Evolutionary conservation across 805 yeast species (phyloP).

Genomic region (Sugiyamaella valdiviana): DNA sequence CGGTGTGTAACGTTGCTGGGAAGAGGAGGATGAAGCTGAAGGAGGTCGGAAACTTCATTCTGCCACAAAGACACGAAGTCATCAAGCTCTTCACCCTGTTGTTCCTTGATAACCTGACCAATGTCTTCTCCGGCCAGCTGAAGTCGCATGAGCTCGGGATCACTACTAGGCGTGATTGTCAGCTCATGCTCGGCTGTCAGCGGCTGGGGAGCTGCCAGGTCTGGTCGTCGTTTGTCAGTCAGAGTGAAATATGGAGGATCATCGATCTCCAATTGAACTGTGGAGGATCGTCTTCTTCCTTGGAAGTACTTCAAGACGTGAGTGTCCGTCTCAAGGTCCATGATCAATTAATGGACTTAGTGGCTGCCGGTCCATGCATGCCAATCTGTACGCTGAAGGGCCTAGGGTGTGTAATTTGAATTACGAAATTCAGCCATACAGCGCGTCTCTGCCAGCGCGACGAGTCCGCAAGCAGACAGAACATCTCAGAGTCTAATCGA

Average conservation of each 20-base stretch:
- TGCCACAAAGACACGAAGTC: slow-evolving; percentile 30
- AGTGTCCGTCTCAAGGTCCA: slow-evolving; percentile 14
- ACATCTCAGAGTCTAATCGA: too few species aligned
- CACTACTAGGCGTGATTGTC: background rate
- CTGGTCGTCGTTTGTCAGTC: slow-evolving; percentile 10
- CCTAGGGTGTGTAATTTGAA: too few species aligned
- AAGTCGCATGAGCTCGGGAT: background rate
- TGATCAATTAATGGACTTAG: too few species aligned
- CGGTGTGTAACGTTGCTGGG: slow-evolving; percentile 12
- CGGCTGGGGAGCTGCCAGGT: slow-evolving; percentile 12
- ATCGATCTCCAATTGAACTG: background rate
- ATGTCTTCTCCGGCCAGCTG: slow-evolving; percentile 7
- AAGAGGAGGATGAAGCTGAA: background rate
- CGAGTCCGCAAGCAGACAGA: too few species aligned
- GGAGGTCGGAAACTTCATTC: slow-evolving; percentile 19
- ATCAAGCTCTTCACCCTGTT: slow-evolving; percentile 17
- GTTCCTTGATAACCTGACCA: slow-evolving; percentile 5
- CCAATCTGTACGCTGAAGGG: too few species aligned
- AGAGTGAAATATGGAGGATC: slow-evolving; percentile 16
- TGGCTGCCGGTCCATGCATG: too few species aligned
- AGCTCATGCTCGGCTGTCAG: slow-evolving; percentile 4
- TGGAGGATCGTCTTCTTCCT: slow-evolving; percentile 4
- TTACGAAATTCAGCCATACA: too few species aligned
- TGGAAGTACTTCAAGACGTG: slow-evolving; percentile 13
- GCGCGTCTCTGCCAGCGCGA: too few species aligned